Evolutionary conservation across 73 alveolate species (phyloP).

Genomic region (Paramecium tetraurelia): DNA sequence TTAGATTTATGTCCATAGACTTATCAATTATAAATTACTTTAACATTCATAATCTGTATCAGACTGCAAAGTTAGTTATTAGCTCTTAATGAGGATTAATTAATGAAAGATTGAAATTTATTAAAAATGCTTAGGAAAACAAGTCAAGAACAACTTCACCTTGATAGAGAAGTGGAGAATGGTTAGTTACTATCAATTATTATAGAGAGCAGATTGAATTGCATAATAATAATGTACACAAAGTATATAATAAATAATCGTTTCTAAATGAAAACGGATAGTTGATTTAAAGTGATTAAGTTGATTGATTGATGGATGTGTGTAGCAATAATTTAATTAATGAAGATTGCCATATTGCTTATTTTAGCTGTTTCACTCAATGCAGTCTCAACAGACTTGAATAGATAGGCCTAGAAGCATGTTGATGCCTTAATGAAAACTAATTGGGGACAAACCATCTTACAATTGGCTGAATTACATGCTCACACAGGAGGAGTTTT

Average conservation of each 20-base stretch:
- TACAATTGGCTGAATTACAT: conserved; percentile 34
- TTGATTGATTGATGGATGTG: not conserved
- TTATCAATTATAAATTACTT: too few species aligned
- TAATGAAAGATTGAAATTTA: not conserved
- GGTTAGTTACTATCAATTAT: not conserved
- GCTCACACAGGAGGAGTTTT: conserved; percentile 27
- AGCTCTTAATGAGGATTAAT: not conserved
- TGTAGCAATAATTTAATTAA: not conserved
- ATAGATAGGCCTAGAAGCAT: conserved; percentile 4
- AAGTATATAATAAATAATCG: not conserved
- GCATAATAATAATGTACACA: not conserved
- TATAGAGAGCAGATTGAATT: not conserved
- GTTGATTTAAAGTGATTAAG: not conserved
- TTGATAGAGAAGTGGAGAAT: not conserved
- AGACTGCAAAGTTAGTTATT: too few species aligned
- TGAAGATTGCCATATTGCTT: conserved; percentile 3
- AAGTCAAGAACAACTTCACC: not conserved
- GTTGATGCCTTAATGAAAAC: not conserved
- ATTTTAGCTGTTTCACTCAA: conserved; percentile 8
- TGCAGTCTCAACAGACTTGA: not conserved
- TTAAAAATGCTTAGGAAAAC: not conserved
- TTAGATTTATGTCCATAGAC: too few species aligned
- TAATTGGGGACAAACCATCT: conserved; percentile 36
- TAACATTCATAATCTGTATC: too few species aligned
- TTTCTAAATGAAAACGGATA: not conserved